Base-by-base conservation (phyloP, 805 yeast genomes). In the Kuraishia hungarica region DNA sequence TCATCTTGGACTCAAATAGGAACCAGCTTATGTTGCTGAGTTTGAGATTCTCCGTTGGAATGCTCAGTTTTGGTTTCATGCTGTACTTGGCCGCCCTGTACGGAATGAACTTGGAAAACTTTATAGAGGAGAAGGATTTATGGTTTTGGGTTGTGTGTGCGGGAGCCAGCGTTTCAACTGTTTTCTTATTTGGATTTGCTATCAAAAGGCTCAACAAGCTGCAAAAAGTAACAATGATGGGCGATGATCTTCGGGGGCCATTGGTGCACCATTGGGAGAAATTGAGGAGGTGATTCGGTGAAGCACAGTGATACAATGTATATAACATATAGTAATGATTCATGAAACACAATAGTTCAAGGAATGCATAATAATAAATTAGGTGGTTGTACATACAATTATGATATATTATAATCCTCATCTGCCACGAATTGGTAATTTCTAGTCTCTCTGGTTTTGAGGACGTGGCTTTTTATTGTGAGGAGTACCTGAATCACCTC, bases 41-140 rank as follows among this genome's bases (percentile, higher is more conserved):
- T 2, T 74, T 94, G 55, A 79, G 87, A 61, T 89, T 90, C 67
- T 85, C 94, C 53, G 83, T 90, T 24, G 94, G 96, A 0, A 76
- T 96, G 55, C 72, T 94, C 39, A 86, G 96, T 2, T 73, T 92
- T 63, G 96, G 96, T 1, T 80, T 85, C 17, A 86, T 94, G 1
- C 73, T 96, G 51, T 89, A 88, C 60, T 67, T 89, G 17, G 94
- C 96, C 1, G 87, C 97, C 0, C 73, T 90, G 11, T 94, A 92
- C 68, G 99, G 99, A 39, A 94, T 94, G 99, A 94, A 94, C 69
- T 73, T 94, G 67, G 89, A 87, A 64, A 94, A 93, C 70, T 91
- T 88, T 65, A 84, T 94, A 22, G 99, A 94, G 67, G 96, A 91
- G 55, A 73, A 83, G 1, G 78, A 80, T 55, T 77, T 78, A 59